phyloP scores from a whole-genome alignment of 306 rosid genomes.

The Lathyrus aphaca region DNA sequence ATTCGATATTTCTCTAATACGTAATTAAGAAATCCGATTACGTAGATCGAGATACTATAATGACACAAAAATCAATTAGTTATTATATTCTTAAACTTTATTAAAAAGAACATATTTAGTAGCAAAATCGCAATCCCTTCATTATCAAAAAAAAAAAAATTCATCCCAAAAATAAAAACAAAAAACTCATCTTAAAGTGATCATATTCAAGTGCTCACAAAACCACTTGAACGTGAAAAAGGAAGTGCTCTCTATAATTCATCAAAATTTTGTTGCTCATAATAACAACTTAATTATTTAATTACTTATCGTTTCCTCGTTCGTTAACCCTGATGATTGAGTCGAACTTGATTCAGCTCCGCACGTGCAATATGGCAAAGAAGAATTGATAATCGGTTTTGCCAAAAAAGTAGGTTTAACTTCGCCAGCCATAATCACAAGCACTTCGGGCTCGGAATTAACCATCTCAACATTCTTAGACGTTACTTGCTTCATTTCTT shows the following conservation, averaged over 20 bases:
- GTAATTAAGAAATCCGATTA: too few species aligned
- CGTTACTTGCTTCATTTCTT: constrained; percentile 45
- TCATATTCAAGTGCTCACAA: constrained; percentile 50
- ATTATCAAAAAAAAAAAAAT: constrained; percentile 27
- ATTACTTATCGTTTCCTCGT: constrained; percentile 11
- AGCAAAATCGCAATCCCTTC: constrained; percentile 22
- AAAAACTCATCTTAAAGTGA: constrained; percentile 34
- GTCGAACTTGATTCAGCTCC: constrained; percentile 21
- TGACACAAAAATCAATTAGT: not conserved
- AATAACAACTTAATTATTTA: constrained; percentile 17
- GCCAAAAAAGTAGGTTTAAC: constrained; percentile 47
- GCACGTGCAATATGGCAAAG: constrained; percentile 40
- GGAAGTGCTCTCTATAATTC: not conserved
- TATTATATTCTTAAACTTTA: not conserved
- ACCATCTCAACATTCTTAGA: constrained; percentile 11
- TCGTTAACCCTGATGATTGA: constrained; percentile 16
- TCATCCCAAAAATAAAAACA: not conserved
- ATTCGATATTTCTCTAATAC: too few species aligned
- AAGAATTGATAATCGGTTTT: constrained; percentile 38
- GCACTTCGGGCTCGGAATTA: constrained; percentile 40
- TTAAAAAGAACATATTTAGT: not conserved
- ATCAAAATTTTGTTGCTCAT: constrained; percentile 36
- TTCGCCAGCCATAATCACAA: constrained; percentile 55
- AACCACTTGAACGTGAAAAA: constrained; percentile 45
- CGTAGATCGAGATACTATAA: not conserved